A percentile compares a stretch with the other conserved stretches of the same genome.
Evolutionary conservation across 192 early-diverging fungal species (phyloP).

Genomic region (Coemansia sp.): DNA sequence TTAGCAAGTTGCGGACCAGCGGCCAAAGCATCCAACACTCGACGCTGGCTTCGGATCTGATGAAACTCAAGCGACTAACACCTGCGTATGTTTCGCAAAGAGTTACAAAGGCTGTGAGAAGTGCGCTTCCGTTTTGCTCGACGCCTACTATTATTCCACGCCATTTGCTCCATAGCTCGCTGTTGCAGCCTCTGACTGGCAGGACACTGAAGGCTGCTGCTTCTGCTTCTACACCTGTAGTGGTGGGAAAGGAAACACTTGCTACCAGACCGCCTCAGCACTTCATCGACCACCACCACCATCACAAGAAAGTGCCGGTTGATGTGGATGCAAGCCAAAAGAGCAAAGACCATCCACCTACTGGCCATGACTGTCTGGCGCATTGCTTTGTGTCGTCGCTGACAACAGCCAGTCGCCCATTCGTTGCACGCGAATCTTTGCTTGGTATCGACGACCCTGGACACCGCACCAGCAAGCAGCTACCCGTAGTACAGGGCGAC

Average conservation of each 20-base stretch:
- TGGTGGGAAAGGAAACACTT: background rate
- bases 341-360: background rate
- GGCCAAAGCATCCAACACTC: conserved; percentile 10
- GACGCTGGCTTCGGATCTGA: conserved; percentile 10
- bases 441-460: conserved; percentile 3
- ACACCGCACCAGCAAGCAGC: background rate
- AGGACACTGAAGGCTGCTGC: background rate
- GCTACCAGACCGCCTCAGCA: background rate
- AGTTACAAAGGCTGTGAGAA: conserved; percentile 13
- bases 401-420: conserved; percentile 4
- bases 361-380: background rate
- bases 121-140: conserved; percentile 20
- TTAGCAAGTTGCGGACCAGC: conserved; percentile 11
- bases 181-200: conserved; percentile 6
- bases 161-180: conserved; percentile 14
- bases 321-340: background rate
- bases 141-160: conserved; percentile 11
- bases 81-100: conserved; percentile 23
- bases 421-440: conserved; percentile 11
- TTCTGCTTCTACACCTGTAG: background rate
- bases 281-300: too few relatives aligned
- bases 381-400: conserved; percentile 8
- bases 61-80: conserved; percentile 17
- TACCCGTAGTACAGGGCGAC: conserved; percentile 2
- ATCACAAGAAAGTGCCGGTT: background rate